Evolutionary conservation across 257 asterid species (phyloP), one percentile per base, ranked within the genome.

Genomic region (Cruciata laevipes): DNA sequence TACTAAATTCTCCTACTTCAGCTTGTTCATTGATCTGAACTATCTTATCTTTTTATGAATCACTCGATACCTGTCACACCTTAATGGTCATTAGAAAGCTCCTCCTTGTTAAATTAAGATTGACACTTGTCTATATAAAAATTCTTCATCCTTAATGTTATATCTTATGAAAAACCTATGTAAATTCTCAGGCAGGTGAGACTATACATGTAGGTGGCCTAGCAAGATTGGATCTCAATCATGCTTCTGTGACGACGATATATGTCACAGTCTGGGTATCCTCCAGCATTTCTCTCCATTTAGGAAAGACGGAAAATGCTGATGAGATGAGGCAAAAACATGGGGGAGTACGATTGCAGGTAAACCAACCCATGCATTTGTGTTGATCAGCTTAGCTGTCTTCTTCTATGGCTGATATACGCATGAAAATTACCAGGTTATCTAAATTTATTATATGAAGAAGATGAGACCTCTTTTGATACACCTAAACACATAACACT

Each of bases 271-370:
- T 90, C 21, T 88, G 95, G 93, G 88, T 83, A 61, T 93, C 98
- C 1, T 78, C 89, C 6, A 90, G 82, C 35, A 83, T 85, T 64
- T 83, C 98, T 63, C 89, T 93, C 55, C 97, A 90, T 81, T 72
- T 93, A 69, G 98, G 97, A 21, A 93, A 90, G 83, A 80, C 74
- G 0, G 98, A 93, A 76, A 93, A 85, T 76, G 89, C 96, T 31
- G 96, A 75, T 37, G 98, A 93, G 70, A 85, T 83, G 64, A 88
- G 73, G 83, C 82, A 52, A 81, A 93, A 90, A 61, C 98, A 93
- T 73, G 81, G 83, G 65, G 98, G 98, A 62, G 76, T 81, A 31
- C 83, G 96, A 73, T 79, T 93, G 82, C 98, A 93, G 97, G 98
- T 90, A 83, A 72, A 66, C 73, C 72, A 37, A 27, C 20, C 75